Percentiles rank a stretch among this genome's conserved stretches.
These are phyloP conservation scores for Podospora tetraspora DNA, from an alignment of 495 filamentous ascomycete species.

Conservation along the genomic window DNA sequence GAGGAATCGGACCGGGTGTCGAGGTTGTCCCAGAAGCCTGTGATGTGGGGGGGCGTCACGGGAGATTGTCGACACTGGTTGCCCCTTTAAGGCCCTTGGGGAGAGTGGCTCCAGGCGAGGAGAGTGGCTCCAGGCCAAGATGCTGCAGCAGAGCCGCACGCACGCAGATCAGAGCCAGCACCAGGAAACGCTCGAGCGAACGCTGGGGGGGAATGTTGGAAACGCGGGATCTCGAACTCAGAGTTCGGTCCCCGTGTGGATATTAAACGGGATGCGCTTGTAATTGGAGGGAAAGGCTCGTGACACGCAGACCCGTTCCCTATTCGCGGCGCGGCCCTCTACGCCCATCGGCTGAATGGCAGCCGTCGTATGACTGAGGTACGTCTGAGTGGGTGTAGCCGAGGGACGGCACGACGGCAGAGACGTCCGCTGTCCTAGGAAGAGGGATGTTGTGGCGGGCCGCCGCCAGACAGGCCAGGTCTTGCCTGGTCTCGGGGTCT, in stretches of 20 bases:
- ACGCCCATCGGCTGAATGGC: slow-evolving; percentile 21
- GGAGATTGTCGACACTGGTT: slow-evolving; percentile 2
- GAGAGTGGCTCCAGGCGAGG: not conserved
- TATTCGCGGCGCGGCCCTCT: slow-evolving; percentile 20
- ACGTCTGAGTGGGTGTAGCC: slow-evolving; percentile 7
- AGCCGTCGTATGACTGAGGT: slow-evolving; percentile 7
- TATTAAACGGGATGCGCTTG: slow-evolving; percentile 26
- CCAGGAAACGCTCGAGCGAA: slow-evolving; percentile 9
- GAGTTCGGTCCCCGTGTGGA: slow-evolving; percentile 14
- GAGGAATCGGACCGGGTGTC: not conserved
- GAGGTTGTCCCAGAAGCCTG: not conserved
- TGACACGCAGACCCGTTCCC: slow-evolving; percentile 22
- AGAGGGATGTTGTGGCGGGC: not conserved
- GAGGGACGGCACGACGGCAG: slow-evolving; percentile 5
- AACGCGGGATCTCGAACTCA: slow-evolving; percentile 7
- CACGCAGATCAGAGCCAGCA: slow-evolving; percentile 10
- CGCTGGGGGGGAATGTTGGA: not conserved
- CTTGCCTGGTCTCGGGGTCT: not conserved
- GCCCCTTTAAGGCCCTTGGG: not conserved
- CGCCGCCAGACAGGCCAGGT: not conserved
- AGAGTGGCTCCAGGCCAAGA: not conserved
- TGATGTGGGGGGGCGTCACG: not conserved
- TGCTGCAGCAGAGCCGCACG: slow-evolving; percentile 23
- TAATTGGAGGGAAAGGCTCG: slow-evolving; percentile 25
- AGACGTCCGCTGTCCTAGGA: not conserved